Conservation (phyloP, 75 land plant genomes). For the Ceratopteris richardii region DNA sequence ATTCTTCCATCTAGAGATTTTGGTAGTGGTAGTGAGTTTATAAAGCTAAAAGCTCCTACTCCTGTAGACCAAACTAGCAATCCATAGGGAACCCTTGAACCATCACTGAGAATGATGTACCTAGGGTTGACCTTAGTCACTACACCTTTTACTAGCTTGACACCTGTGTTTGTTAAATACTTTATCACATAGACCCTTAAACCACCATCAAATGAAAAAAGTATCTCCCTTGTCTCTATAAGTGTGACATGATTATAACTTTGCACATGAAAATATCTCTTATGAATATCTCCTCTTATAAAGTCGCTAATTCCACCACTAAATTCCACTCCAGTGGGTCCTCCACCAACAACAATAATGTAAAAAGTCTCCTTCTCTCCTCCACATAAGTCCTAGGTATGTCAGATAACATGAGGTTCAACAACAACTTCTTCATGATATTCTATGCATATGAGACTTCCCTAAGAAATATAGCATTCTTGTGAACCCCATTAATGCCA, state of each 20-base stretch:
- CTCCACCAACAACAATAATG: no score
- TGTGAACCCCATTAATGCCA: constrained; percentile 71
- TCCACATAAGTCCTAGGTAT: constrained; percentile 59
- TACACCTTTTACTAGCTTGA: constrained; percentile 75
- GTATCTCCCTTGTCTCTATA: constrained; percentile 93
- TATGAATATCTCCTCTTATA: constrained; percentile 64
- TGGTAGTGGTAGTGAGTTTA: constrained; percentile 44
- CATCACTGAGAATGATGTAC: constrained; percentile 62
- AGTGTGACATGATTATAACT: constrained; percentile 75
- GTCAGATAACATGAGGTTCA: constrained; percentile 84
- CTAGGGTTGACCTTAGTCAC: constrained; percentile 71
- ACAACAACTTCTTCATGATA: constrained; percentile 65
- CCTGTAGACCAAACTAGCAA: no score
- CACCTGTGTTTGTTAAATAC: constrained; percentile 88
- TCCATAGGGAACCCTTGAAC: no score
- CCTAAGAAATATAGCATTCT: constrained; percentile 80
- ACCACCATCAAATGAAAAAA: constrained; percentile 89
- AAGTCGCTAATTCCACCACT: constrained; percentile 98
- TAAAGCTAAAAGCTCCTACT: constrained; percentile 85
- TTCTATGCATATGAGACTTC: constrained; percentile 85
- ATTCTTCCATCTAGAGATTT: constrained; percentile 89
- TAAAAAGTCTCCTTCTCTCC: no score
- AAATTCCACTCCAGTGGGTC: constrained; percentile 98
- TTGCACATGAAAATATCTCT: constrained; percentile 83
- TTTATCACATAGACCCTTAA: constrained; percentile 69